phyloP scores from a whole-genome alignment of 2,329 filamentous ascomycete genomes.

The Beauveria sp. region DNA sequence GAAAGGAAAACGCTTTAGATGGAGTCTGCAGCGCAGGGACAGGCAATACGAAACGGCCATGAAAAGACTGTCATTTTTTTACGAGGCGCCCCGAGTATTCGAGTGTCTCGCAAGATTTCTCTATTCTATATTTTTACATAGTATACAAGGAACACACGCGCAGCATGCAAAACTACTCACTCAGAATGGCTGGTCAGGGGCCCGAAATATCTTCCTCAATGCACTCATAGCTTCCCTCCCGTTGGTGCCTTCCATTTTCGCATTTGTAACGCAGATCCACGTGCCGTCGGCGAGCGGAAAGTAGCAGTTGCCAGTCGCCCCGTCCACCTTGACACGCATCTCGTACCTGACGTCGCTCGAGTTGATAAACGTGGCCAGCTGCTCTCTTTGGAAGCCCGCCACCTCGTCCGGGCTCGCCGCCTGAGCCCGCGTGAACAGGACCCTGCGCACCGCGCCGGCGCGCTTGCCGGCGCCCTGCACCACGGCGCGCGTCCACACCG shows the following conservation, averaged over 20 bases:
- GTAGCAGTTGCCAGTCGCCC: constrained; percentile 15
- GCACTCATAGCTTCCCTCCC: constrained; percentile 19
- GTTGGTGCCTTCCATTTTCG: constrained; percentile 27
- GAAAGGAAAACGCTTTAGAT: no score
- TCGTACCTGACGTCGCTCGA: not conserved
- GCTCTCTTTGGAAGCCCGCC: constrained; percentile 6
- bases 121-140: no score
- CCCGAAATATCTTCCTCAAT: constrained; percentile 17
- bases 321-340: constrained; percentile 12
- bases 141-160: no score
- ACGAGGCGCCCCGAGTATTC: no score
- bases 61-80: no score
- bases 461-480: constrained; percentile 11
- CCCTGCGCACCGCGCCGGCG: constrained; percentile 22
- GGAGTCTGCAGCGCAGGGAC: no score
- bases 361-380: not conserved
- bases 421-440: constrained; percentile 32
- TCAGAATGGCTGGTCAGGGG: no score
- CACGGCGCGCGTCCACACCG: constrained; percentile 51
- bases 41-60: no score
- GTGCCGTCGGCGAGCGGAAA: constrained; percentile 16
- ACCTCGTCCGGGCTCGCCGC: constrained; percentile 13
- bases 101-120: no score
- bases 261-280: constrained; percentile 21
- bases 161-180: no score